A percentile compares a stretch with the other conserved stretches of the same genome.
Conservation (phyloP, 2,329 filamentous ascomycete species). For the Cytospora mali region DNA sequence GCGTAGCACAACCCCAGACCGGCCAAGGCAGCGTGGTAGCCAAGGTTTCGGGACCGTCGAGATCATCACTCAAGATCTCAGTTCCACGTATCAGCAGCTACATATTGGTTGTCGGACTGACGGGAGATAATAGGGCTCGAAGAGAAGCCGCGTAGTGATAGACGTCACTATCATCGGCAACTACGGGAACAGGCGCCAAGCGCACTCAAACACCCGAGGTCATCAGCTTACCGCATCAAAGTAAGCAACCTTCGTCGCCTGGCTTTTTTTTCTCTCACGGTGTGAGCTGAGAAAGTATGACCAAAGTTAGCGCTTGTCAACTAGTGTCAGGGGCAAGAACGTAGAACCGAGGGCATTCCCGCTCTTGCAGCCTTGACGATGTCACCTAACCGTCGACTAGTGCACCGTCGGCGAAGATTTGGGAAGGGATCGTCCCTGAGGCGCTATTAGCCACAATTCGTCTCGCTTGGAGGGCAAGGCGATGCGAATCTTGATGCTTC, state of each 20-base stretch:
- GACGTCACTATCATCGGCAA: not conserved
- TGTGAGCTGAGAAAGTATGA: not conserved
- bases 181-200: not conserved
- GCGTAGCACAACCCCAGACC: not conserved
- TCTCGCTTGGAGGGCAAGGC: not conserved
- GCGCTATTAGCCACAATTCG: not conserved
- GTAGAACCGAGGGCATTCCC: not conserved
- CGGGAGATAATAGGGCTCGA: not conserved
- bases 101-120: not conserved
- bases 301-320: not conserved
- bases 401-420: not conserved
- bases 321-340: not conserved
- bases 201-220: not conserved
- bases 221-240: not conserved
- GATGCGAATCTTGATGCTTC: not conserved
- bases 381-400: not conserved
- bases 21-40: too few relatives aligned
- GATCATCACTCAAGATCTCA: not conserved
- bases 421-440: not conserved
- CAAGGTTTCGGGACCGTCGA: too few relatives aligned
- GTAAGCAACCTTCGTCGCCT: not conserved
- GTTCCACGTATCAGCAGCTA: too few relatives aligned
- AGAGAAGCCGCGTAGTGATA: not conserved
- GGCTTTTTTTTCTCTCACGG: too few relatives aligned
- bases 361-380: not conserved